Evolutionary conservation across 73 alveolate genomes (phyloP), one percentile per base, ranked within the genome.

Genomic region (Stentor coeruleus): DNA sequence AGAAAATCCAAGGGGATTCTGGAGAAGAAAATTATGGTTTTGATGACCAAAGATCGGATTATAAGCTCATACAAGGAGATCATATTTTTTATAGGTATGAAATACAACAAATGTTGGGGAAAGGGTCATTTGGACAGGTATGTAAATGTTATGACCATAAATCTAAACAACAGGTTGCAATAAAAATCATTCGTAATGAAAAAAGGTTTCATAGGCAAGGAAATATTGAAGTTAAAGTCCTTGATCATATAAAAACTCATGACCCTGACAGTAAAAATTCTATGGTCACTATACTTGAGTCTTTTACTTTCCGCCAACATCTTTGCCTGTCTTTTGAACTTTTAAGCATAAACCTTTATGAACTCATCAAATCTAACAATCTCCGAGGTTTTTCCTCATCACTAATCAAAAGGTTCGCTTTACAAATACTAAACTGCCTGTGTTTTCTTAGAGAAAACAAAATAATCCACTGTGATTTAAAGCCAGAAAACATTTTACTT

Each of bases 91-190:
- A 94, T 86, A 76, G 99, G 84, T 97, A 95, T 91, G 99, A 97
- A 87, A 87, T 97, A 55, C 59, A 89, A 31, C 88, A 89, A 35
- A 55, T 90, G 41, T 91, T 97, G 4, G 99, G 99, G 1, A 85
- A 90, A 77, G 99, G 99, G 0, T 87, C 98, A 11, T 97, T 95
- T 86, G 99, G 99, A n/a, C 95, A 95, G 81, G 99, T 96, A 3
- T 80, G 92, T 1, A 82, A 94, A 88, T 97, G 98, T 26, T 87
- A 82, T 31, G 99, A 97, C 82, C 99, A 97, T 82, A 88, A 93
- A 83, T 84, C 85, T 38, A 90, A 95, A 84, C 95, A 93, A 72
- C 37, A 82, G 3, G 93, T 91, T 31, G 98, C 99, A 26, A 55
- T 97, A 35, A 97, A 97, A 91, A 92, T 97, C 35, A 94, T 97